Conservation (phyloP, 116 monocot genomes). For the Phalaenopsis hybrid region DNA sequence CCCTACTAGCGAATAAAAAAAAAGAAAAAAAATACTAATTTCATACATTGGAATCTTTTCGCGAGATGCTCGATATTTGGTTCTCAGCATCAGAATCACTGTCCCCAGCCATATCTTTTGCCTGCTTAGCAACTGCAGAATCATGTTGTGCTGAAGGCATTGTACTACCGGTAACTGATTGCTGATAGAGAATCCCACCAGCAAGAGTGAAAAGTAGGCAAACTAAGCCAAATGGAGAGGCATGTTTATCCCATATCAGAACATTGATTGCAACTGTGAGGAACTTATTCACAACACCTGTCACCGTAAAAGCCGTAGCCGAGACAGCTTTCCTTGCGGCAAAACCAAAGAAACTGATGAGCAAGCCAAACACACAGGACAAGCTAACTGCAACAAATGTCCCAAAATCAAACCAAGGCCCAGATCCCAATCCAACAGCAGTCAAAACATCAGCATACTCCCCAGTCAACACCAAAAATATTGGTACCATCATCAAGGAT, state of each 20-base stretch:
- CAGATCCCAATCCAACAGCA: conserved; percentile 12
- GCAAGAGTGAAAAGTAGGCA: conserved; percentile 62
- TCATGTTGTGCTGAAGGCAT: conserved; percentile 13
- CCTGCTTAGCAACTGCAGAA: conserved; percentile 19
- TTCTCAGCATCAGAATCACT: conserved; percentile 35
- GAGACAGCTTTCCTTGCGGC: conserved; percentile 77
- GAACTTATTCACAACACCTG: conserved; percentile 82
- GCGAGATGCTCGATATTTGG: conserved; percentile 1
- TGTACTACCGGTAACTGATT: conserved; percentile 39
- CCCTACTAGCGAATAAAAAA: not conserved
- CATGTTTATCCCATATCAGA: conserved; percentile 79
- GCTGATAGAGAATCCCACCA: conserved; percentile 73
- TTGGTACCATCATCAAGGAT: conserved; percentile 57
- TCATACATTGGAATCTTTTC: conserved; percentile 34
- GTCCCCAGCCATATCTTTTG: conserved; percentile 2
- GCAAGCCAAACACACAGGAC: conserved; percentile 61
- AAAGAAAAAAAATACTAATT: not conserved
- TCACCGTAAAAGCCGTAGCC: conserved; percentile 77
- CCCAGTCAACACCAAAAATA: conserved; percentile 64
- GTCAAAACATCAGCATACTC: conserved; percentile 44
- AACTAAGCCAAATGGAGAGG: conserved; percentile 41
- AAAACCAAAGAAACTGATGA: conserved; percentile 86
- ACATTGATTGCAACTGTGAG: conserved; percentile 80
- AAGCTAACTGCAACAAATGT: conserved; percentile 50
- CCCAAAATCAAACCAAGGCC: conserved; percentile 15